Evolutionary conservation across 75 land plant genomes (phyloP).

Genomic region (Selaginella tamariscina): DNA sequence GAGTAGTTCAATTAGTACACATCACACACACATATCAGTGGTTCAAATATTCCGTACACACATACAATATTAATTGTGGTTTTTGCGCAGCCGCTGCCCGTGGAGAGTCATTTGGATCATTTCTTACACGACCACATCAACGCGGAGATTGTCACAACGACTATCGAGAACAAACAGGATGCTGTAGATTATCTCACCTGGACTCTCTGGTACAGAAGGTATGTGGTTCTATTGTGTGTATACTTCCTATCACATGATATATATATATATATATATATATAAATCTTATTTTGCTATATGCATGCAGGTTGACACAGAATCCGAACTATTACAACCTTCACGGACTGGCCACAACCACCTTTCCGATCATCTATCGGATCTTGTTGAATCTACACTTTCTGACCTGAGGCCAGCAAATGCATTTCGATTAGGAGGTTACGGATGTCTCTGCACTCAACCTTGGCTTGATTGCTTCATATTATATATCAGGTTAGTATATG

Average conservation of each 20-base stretch:
- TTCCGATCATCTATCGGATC: constrained; percentile 89
- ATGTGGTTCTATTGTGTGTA: too few relatives aligned
- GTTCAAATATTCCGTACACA: too few relatives aligned
- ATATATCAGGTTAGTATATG: too few relatives aligned
- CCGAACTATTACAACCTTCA: constrained; percentile 87
- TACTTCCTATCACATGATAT: too few relatives aligned
- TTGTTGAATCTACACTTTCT: constrained; percentile 59
- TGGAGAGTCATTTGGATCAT: constrained; percentile 88
- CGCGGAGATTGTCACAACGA: constrained; percentile 79
- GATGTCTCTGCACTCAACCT: constrained; percentile 59
- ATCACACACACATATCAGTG: too few relatives aligned
- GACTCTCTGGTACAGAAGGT: constrained; percentile 80
- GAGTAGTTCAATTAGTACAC: too few relatives aligned
- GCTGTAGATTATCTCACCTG: constrained; percentile 90
- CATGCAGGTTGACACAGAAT: constrained; percentile 81
- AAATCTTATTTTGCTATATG: too few relatives aligned
- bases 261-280: too few relatives aligned
- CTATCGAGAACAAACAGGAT: constrained; percentile 85
- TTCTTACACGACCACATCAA: constrained; percentile 81
- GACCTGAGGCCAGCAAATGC: constrained; percentile 84
- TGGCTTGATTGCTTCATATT: constrained; percentile 77
- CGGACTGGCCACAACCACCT: constrained; percentile 81
- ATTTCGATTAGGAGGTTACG: constrained; percentile 79
- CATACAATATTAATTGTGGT: too few relatives aligned
- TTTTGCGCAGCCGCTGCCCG: constrained; percentile 91